Evolutionary conservation across 2,329 filamentous ascomycete genomes (phyloP).

Genomic region (Aspergillus ruber): DNA sequence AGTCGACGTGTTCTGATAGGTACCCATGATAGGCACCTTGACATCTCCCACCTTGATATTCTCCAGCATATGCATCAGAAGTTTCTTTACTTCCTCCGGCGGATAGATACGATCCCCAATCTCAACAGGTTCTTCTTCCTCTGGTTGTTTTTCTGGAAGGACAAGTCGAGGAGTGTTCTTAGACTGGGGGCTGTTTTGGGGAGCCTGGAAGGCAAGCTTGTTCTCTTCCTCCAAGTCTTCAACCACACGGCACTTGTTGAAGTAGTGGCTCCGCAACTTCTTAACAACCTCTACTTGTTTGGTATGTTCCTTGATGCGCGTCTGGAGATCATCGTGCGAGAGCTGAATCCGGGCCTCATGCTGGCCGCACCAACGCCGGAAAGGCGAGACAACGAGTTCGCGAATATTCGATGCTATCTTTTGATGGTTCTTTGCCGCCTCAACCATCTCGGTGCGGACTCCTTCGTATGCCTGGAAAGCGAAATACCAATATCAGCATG

Average conservation of each 20-base stretch:
- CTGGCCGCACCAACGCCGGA: constrained; percentile 91
- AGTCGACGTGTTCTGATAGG: constrained; percentile 85
- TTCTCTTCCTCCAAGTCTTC: constrained; percentile 98
- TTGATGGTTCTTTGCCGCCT: constrained; percentile 80
- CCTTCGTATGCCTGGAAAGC: constrained; percentile 76
- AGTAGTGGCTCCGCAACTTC: constrained; percentile 92
- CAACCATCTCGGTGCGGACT: constrained; percentile 84
- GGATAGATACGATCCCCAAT: constrained; percentile 84
- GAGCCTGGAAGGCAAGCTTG: constrained; percentile 92
- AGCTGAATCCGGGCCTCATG: constrained; percentile 87
- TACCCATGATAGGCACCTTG: constrained; percentile 92
- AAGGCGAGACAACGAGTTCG: constrained; percentile 89
- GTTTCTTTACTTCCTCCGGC: constrained; percentile 83
- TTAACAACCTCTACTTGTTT: constrained; percentile 83
- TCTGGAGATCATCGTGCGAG: constrained; percentile 89
- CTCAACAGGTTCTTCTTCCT: constrained; percentile 78
- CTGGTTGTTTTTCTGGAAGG: constrained; percentile 62
- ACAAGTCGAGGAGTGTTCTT: constrained; percentile 68
- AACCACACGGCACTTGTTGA: constrained; percentile 95
- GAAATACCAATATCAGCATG: not conserved
- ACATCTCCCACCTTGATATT: constrained; percentile 81
- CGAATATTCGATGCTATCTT: constrained; percentile 96
- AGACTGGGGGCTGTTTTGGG: constrained; percentile 59
- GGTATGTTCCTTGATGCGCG: constrained; percentile 85
- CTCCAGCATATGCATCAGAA: constrained; percentile 77